Percentiles rank a stretch among this genome's conserved stretches.
Conservation (phyloP, 1,284 basidiomycete species). For the Pisolithus thermaeus region DNA sequence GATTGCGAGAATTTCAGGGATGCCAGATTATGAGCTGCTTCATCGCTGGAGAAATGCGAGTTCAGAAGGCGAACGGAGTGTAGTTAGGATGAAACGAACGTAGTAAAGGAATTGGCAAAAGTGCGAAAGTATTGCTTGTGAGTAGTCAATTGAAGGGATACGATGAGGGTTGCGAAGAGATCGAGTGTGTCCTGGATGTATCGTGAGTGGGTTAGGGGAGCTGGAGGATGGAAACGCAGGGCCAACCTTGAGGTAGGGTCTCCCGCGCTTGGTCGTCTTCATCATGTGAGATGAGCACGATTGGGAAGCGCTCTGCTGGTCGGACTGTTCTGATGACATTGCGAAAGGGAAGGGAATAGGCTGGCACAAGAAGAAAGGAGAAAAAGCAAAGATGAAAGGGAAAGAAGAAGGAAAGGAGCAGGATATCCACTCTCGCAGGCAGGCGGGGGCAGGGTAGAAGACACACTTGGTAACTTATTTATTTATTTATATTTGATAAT, state of each 20-base stretch:
- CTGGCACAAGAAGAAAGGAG: constrained; percentile 21
- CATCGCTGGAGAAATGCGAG: constrained; percentile 59
- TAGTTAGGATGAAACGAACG: constrained; percentile 47
- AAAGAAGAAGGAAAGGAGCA: constrained; percentile 10
- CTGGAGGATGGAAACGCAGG: constrained; percentile 1
- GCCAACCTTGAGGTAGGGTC: constrained; percentile 85
- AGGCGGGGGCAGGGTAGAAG: background rate
- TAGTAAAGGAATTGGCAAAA: constrained; percentile 93
- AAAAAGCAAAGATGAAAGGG: constrained; percentile 20
- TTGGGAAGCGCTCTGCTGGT: constrained; percentile 28
- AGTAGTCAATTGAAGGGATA: constrained; percentile 83
- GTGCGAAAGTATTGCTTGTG: constrained; percentile 96
- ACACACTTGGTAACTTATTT: constrained; percentile 20
- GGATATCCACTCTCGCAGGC: too few relatives aligned
- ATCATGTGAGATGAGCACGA: constrained; percentile 85
- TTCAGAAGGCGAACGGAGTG: constrained; percentile 5
- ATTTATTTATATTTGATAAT: constrained; percentile 3
- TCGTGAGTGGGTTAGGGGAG: background rate
- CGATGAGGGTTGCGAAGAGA: constrained; percentile 94
- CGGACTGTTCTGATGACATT: constrained; percentile 38
- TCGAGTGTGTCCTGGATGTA: constrained; percentile 88
- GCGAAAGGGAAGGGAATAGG: constrained; percentile 19
- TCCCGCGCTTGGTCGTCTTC: constrained; percentile 92
- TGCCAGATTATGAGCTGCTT: constrained; percentile 90
- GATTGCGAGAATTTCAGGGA: constrained; percentile 99